Evolutionary conservation across 495 filamentous ascomycete species (phyloP), one percentile per base, ranked within the genome.

Genomic region (Penicillium daleae): DNA sequence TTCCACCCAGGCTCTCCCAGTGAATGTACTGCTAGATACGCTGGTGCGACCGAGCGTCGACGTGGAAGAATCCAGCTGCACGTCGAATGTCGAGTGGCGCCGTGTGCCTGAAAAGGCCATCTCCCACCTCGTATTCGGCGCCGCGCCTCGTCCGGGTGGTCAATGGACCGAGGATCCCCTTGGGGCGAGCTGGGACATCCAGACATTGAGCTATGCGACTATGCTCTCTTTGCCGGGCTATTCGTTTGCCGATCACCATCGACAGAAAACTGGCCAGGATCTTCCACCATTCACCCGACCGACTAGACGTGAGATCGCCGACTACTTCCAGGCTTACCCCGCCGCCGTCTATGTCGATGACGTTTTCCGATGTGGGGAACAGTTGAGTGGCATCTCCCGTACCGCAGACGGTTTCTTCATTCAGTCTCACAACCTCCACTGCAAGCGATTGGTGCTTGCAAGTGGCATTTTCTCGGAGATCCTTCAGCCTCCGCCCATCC

Each of bases 171-270:
- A 88, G 46, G 81, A 87, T 61, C 79, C 82, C 1, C 71, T 80
- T 42, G 75, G 78, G 21, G 80, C 81, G 4, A 86, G 81, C 63
- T 85, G 82, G 77, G 82, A 86, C 56, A 84, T 85, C 53, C 82
- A 82, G 55, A 83, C 84, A 1, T 66, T 87, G 65, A 89, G 87
- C 70, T 89, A 90, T 75, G 85, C 86, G 5, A 85, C 86, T 58
- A 85, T 87, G 85, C 74, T 90, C 13, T 87, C 86, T 2, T 69
- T 90, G 13, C 87, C 87, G 0, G 87, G 83, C 0, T 89, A 89
- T 70, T 82, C 83, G 5, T 87, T 87, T 66, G 77, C 79, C 2
- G 79, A 86, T 10, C 82, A 89, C 60, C 79, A 84, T 59, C 73
- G 65, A 15, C 71, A 69, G 53, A 71, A 59, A 4, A 76, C 79